Base-by-base conservation (phyloP, 176 grass and related monocot genomes). In the Tillandsia leiboldiana region DNA sequence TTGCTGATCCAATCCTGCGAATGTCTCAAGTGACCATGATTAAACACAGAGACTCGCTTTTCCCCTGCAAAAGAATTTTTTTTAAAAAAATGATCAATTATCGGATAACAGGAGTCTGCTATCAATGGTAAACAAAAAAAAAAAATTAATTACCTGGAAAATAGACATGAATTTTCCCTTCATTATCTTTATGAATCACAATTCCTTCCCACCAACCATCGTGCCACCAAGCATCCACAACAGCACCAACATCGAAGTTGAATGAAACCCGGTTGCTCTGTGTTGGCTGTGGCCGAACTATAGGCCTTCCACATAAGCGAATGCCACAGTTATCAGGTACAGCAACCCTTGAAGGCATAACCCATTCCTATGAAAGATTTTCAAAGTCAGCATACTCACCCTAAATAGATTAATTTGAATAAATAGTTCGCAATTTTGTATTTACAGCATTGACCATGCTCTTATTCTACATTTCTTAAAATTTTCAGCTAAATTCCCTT, bases 121-220 rank as follows among this genome's bases (percentile, higher is more conserved):
- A 73, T 51, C 13, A 8, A 27, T 57, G 3, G n/a, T 9, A 29
- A 7, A 33, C 22, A 57, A n/a, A 72, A 12, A 48, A 69, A 51
- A 49, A 50, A 47, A 1, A 48, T 4, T 10, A 24, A 77, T 75
- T 87, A 96, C 93, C 93, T 85, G 89, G 93, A 68, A 96, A 96
- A 76, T 90, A 90, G 24, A 96, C 89, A 68, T 81, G 70, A 17
- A 96, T 13, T 17, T 51, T 65, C 50, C 71, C 71, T 10, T 71
- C 71, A 66, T 72, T 75, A 75, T 84, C 69, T 20, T 63, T 65
- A 4, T 49, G 65, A 71, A 85, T 76, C 28, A 92, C 74, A 66
- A 96, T 87, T 66, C 93, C 93, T 85, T 92, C 93, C 93, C 93
- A 96, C 93, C 88, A 96, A 61, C 93, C 89, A 85, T 64, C 82